phyloP scores from a whole-genome alignment of 192 early-diverging fungal species.

The Coemansia sp. region DNA sequence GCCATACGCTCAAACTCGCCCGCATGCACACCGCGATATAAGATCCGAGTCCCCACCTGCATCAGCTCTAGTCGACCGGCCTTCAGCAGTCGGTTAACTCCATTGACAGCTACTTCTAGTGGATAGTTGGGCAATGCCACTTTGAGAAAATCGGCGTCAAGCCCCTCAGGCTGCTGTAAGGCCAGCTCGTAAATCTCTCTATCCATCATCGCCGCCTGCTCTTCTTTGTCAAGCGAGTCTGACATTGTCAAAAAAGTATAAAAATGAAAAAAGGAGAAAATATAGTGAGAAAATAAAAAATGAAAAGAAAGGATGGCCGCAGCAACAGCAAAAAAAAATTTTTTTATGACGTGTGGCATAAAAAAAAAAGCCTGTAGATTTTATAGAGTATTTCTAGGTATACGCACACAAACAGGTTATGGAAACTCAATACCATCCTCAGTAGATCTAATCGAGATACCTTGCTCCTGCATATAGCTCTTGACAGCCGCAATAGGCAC shows the following conservation, averaged over 20 bases:
- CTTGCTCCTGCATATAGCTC: slow-evolving; percentile 59
- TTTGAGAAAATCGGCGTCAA: slow-evolving; percentile 22
- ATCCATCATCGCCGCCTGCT: slow-evolving; percentile 16
- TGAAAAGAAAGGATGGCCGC: neutral
- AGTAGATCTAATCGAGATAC: slow-evolving; percentile 57
- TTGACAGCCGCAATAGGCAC: slow-evolving; percentile 91
- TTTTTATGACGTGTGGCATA: neutral
- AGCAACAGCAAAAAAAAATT: neutral
- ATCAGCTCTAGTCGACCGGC: slow-evolving; percentile 39
- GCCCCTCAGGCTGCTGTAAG: slow-evolving; percentile 16
- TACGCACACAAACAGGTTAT: neutral
- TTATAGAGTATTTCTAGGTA: neutral
- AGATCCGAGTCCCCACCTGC: slow-evolving; percentile 23
- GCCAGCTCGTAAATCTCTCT: slow-evolving; percentile 21
- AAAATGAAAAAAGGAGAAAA: neutral
- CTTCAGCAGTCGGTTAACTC: slow-evolving; percentile 40
- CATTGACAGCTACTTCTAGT: slow-evolving; percentile 39
- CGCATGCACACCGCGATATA: slow-evolving; percentile 33
- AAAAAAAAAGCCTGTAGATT: neutral
- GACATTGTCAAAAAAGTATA: neutral
- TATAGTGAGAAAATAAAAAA: neutral
- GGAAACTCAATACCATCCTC: neutral
- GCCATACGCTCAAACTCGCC: slow-evolving; percentile 48
- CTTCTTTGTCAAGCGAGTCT: neutral
- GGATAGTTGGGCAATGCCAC: slow-evolving; percentile 12